Conservation (phyloP, 768 basidiomycete species). For the Boletus eberwhitei region DNA sequence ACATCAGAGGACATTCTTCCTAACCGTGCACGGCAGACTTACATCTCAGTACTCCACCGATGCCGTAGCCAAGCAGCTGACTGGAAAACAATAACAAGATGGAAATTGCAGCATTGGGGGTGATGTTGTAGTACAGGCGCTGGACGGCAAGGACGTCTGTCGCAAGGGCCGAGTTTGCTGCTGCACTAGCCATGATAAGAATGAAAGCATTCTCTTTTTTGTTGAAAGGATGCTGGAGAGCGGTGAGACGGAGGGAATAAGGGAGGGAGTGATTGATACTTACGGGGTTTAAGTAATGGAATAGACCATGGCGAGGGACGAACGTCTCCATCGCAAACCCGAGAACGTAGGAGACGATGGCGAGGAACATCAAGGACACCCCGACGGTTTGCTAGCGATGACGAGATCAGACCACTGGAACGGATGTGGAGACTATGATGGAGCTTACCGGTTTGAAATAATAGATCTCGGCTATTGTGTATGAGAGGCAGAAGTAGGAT, state of each 20-base stretch:
- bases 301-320: constrained; percentile 43
- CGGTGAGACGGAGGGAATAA: background rate
- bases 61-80: constrained; percentile 47
- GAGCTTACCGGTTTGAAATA: constrained; percentile 53
- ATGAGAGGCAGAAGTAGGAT: background rate
- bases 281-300: constrained; percentile 53
- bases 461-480: constrained; percentile 48
- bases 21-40: constrained; percentile 3
- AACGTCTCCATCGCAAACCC: constrained; percentile 44
- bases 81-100: constrained; percentile 41
- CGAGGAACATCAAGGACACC: constrained; percentile 54
- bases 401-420: background rate
- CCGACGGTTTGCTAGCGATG: constrained; percentile 44
- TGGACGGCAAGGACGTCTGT: constrained; percentile 56
- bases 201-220: constrained; percentile 60
- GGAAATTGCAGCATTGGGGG: constrained; percentile 42
- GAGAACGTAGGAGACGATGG: constrained; percentile 48
- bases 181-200: constrained; percentile 55
- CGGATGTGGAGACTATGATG: background rate
- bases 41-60: constrained; percentile 53
- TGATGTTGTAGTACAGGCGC: constrained; percentile 50
- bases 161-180: constrained; percentile 50
- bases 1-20: background rate
- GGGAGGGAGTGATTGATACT: background rate
- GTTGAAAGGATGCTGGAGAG: constrained; percentile 52